Evolutionary conservation across 2,329 filamentous ascomycete genomes (phyloP).

Genomic region (Aspergillus floridensis): DNA sequence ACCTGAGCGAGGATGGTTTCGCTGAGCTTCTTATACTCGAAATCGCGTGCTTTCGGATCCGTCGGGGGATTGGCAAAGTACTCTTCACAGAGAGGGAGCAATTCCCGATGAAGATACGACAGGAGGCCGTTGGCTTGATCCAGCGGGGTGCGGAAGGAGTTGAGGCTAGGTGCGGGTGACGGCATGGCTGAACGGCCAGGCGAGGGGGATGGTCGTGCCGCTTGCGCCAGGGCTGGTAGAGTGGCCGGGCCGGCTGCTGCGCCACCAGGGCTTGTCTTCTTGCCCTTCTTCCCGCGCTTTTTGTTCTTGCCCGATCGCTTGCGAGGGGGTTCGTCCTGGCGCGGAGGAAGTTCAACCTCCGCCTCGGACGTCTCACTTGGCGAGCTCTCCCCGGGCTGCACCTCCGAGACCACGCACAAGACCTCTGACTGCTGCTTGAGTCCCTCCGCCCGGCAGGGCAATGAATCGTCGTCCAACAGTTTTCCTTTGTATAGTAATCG

Average conservation of each 20-base stretch:
- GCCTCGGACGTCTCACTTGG: conserved; percentile 34
- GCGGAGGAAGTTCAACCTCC: conserved; percentile 21
- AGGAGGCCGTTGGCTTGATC: conserved; percentile 41
- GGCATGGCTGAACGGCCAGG: conserved; percentile 19
- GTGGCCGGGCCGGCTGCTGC: conserved; percentile 10
- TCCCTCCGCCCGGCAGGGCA: conserved; percentile 42
- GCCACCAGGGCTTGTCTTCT: conserved; percentile 21
- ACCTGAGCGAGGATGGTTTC: conserved; percentile 46
- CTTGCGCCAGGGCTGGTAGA: conserved; percentile 19
- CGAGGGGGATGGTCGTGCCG: conserved; percentile 18
- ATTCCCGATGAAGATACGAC: conserved; percentile 36
- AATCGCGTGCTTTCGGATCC: conserved; percentile 40
- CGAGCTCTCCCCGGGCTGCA: conserved; percentile 28
- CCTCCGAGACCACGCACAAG: conserved; percentile 46
- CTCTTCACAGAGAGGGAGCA: conserved; percentile 39
- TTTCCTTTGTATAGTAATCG: conserved; percentile 49
- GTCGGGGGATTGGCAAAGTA: conserved; percentile 41
- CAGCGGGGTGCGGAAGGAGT: conserved; percentile 29
- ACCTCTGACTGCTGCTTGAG: conserved; percentile 51
- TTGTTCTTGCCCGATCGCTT: conserved; percentile 21
- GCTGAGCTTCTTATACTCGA: conserved; percentile 44
- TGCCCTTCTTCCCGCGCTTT: conserved; percentile 23
- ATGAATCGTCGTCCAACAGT: conserved; percentile 42
- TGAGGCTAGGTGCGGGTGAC: conserved; percentile 35
- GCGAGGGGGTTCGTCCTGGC: conserved; percentile 8